Percentiles rank a stretch among this genome's conserved stretches.
phyloP scores from a whole-genome alignment of 352 stramenopile genomes.

The Hyaloperonospora arabidopsidis region DNA sequence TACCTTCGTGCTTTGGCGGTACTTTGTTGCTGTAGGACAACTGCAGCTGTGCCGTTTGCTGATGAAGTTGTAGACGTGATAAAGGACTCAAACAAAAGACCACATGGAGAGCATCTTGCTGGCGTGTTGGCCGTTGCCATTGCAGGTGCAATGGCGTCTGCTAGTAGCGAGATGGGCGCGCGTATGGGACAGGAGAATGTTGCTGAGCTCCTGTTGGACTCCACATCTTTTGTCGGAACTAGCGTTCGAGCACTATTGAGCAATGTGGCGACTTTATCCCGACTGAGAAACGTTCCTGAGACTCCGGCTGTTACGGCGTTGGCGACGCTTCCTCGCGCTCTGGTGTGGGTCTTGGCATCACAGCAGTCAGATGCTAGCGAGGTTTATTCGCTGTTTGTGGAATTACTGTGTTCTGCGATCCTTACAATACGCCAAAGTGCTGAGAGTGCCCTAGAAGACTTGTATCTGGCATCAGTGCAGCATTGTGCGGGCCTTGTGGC shows the following conservation, averaged over 20 bases:
- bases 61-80: constrained; percentile 52
- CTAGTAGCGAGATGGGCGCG: constrained; percentile 52
- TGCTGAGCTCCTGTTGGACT: constrained; percentile 34
- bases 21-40: constrained; percentile 29
- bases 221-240: constrained; percentile 40
- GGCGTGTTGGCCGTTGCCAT: constrained; percentile 62
- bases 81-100: constrained; percentile 70
- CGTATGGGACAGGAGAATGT: constrained; percentile 47
- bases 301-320: constrained; percentile 57
- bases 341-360: constrained; percentile 67
- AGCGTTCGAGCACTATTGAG: constrained; percentile 40
- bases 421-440: constrained; percentile 45
- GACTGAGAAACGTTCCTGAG: constrained; percentile 16
- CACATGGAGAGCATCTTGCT: constrained; percentile 62
- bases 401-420: constrained; percentile 47
- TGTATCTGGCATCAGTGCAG: constrained; percentile 55
- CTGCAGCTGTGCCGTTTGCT: constrained; percentile 29
- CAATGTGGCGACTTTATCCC: constrained; percentile 20
- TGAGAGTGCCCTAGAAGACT: constrained; percentile 31
- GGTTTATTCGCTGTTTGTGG: constrained; percentile 51
- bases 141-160: constrained; percentile 47
- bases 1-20: constrained; percentile 55
- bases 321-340: constrained; percentile 33
- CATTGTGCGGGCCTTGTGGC: constrained; percentile 42
- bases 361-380: constrained; percentile 40